Base-by-base conservation (phyloP, 2,329 filamentous ascomycete genomes). In the Zymoseptoria passerinii region DNA sequence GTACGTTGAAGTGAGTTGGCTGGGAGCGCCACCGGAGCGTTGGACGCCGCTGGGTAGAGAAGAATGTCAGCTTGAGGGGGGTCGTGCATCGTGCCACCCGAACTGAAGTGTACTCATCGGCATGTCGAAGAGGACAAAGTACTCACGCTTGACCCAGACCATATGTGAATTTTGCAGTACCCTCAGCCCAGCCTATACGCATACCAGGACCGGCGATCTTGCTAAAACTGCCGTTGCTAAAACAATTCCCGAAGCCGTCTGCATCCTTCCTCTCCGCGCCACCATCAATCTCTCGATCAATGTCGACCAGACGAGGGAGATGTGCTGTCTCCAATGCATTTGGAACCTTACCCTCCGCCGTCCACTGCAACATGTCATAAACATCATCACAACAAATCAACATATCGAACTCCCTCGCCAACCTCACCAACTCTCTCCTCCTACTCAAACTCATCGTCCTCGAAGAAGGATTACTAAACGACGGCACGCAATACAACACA, bases 341-440 rank as follows among this genome's bases (percentile, higher is more conserved):
- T 4, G 58, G 49, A 66, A 66, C 60, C 29, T 60, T 57, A 67
- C 58, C 50, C 59, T 68, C 71, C 7, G 77, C 67, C 2, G 83
- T 81, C 90, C 91, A 96, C 70, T 92, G 88, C 4, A 97, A 79
- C 64, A 92, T 87, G 72, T 97, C 92, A 71, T 99, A 99, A 8
- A 97, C 91, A 72, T 99, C 94, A 74, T 97, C 92, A 53, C 83
- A 83, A 28, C 96, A 80, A 57, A 96, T 74, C n/a, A 97, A 80
- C 6, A 89, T 90, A 71, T 97, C 86, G 71, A 87, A 84, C 59
- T 85, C 78, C 58, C 92, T 81, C 0, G 92, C 92, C 6, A 96
- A 74, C n/a, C 78, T 76, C 23, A 97, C 84, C 3, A 97, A 80
- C 9, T 77, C 77, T 62, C 85, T 76, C 3, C 94, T 82, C 28